Percentiles rank a stretch among this genome's conserved stretches.
phyloP scores from a whole-genome alignment of 345 rosid species.

The Camelina neglecta region DNA sequence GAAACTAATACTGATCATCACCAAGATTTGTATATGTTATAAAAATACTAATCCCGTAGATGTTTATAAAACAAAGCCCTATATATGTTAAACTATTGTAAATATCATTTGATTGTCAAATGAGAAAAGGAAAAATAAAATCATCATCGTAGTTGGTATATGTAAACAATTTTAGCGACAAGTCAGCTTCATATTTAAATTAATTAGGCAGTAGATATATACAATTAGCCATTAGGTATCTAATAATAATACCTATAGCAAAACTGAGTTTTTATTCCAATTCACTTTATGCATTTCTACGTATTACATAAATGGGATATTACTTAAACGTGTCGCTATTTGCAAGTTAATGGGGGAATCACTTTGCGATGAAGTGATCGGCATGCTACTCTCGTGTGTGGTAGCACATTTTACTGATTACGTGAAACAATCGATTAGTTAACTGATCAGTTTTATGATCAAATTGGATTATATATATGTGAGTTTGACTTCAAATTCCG shows the following conservation, averaged over 20 bases:
- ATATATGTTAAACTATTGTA: not conserved
- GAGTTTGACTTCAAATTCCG: not conserved
- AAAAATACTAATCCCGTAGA: not conserved
- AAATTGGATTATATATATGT: not conserved
- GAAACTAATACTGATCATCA: not conserved
- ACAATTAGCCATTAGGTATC: not conserved
- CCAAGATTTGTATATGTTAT: not conserved
- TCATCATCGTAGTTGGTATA: constrained; percentile 8
- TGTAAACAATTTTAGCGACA: not conserved
- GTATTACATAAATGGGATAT: constrained; percentile 16
- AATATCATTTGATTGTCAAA: not conserved
- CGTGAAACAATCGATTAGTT: not conserved
- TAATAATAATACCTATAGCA: not conserved
- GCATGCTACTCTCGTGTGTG: constrained; percentile 30
- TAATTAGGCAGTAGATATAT: not conserved
- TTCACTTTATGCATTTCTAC: constrained; percentile 38
- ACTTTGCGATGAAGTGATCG: constrained; percentile 35
- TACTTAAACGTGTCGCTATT: constrained; percentile 7
- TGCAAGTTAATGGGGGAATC: constrained; percentile 23
- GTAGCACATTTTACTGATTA: constrained; percentile 23
- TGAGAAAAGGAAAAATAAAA: not conserved
- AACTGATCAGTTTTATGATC: not conserved
- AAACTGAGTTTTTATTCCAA: constrained; percentile 13
- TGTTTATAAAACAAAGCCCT: not conserved
- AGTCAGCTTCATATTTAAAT: constrained; percentile 15